Evolutionary conservation across 805 yeast genomes (phyloP).

Genomic region (Cyberlindnera mississippiensis): DNA sequence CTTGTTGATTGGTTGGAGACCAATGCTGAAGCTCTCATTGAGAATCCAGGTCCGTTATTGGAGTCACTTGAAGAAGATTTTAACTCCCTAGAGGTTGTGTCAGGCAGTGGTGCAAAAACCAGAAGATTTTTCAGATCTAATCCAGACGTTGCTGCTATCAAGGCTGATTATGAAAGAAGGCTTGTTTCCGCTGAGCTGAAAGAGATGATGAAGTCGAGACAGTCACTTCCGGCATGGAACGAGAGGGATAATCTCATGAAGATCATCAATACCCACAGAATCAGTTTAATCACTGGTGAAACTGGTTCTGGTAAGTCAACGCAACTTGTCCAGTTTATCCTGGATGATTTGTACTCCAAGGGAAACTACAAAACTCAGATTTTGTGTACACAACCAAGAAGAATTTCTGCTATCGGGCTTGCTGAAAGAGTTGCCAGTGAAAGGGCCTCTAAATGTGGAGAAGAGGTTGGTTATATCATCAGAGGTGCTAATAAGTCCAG

Average conservation of each 20-base stretch:
- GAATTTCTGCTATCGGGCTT: slow-evolving; percentile 91
- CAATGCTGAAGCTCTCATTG: slow-evolving; percentile 51
- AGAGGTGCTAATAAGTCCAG: slow-evolving; percentile 80
- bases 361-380: slow-evolving; percentile 52
- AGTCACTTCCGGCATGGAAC: slow-evolving; percentile 79
- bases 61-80: slow-evolving; percentile 19
- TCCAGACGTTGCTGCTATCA: slow-evolving; percentile 33
- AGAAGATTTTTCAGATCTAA: slow-evolving; percentile 20
- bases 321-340: slow-evolving; percentile 83
- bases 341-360: slow-evolving; percentile 56
- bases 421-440: slow-evolving; percentile 92
- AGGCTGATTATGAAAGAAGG: slow-evolving; percentile 33
- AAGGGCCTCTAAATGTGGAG: slow-evolving; percentile 53
- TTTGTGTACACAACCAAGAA: slow-evolving; percentile 91
- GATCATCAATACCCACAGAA: slow-evolving; percentile 53
- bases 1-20: slow-evolving; percentile 78
- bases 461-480: slow-evolving; percentile 83
- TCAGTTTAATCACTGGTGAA: slow-evolving; percentile 87
- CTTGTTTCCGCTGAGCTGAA: slow-evolving; percentile 33
- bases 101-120: neutral
- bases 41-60: slow-evolving; percentile 71
- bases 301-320: slow-evolving; percentile 98
- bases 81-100: slow-evolving; percentile 4
- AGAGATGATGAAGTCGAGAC: slow-evolving; percentile 43
- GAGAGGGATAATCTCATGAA: slow-evolving; percentile 53